A percentile compares a stretch with the other conserved stretches of the same genome.
phyloP scores from a whole-genome alignment of 1,284 basidiomycete species.

The Pascua guehoae region DNA sequence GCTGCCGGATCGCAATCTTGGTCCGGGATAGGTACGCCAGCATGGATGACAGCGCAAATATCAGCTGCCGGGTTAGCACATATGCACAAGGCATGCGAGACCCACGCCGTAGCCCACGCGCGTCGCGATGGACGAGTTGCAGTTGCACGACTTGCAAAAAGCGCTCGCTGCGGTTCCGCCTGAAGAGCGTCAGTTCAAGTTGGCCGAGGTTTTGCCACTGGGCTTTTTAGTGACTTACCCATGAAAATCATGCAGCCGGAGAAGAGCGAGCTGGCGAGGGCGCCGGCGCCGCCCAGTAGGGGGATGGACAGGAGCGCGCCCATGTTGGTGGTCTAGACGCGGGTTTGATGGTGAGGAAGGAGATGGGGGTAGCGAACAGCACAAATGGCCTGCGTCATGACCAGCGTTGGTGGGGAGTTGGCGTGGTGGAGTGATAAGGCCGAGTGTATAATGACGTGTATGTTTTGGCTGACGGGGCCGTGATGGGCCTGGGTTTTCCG shows the following conservation, averaged over 20 bases:
- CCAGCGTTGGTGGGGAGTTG: not conserved
- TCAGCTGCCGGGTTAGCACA: conserved; percentile 60
- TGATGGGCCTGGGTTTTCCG: not conserved
- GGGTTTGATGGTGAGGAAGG: not conserved
- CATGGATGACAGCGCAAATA: conserved; percentile 94
- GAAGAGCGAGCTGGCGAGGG: conserved; percentile 73
- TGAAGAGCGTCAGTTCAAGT: conserved; percentile 46
- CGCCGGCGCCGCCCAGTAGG: conserved; percentile 66
- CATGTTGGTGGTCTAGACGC: conserved; percentile 52
- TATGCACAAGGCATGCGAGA: not conserved
- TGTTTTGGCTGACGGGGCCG: not conserved
- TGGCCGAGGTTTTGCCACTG: not conserved
- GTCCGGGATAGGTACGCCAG: conserved; percentile 95
- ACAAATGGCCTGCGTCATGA: not conserved
- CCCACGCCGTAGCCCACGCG: conserved; percentile 88
- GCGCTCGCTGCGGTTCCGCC: conserved; percentile 68
- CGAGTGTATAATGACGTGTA: not conserved
- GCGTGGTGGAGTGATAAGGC: conserved; percentile 1
- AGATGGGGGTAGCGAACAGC: not conserved
- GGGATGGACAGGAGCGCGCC: conserved; percentile 82
- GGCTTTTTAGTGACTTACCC: conserved; percentile 58
- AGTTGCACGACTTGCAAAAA: conserved; percentile 98
- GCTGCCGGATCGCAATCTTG: conserved; percentile 75
- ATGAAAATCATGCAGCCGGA: conserved; percentile 58
- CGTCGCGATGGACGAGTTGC: conserved; percentile 96